A percentile compares a stretch with the other conserved stretches of the same genome.
These are phyloP conservation scores for Protomyces gravidus DNA, from an alignment of 1,139 yeast species.

Conservation along the genomic window DNA sequence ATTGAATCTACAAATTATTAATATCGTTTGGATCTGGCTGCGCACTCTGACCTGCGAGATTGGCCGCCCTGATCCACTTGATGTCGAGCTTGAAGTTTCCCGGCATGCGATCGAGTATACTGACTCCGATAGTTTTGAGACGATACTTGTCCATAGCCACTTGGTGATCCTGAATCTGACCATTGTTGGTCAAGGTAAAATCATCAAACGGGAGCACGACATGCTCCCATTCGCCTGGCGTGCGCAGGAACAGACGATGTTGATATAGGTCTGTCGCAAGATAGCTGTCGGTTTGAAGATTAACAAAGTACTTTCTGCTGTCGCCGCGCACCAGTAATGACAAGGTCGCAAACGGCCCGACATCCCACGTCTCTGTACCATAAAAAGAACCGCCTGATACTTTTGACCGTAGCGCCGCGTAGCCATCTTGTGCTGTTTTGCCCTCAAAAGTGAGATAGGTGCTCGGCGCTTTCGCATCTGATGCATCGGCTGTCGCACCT, in stretches of 20 bases:
- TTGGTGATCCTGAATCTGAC: slow-evolving; percentile 65
- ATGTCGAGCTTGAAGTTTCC: slow-evolving; percentile 70
- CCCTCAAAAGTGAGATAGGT: slow-evolving; percentile 10
- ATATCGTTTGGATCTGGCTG: background rate
- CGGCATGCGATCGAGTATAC: slow-evolving; percentile 70
- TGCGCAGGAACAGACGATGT: slow-evolving; percentile 61
- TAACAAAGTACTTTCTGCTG: slow-evolving; percentile 68
- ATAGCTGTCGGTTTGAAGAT: slow-evolving; percentile 62
- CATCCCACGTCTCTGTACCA: slow-evolving; percentile 49
- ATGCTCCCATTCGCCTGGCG: slow-evolving; percentile 71
- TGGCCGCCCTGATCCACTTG: slow-evolving; percentile 62
- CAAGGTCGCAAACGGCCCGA: slow-evolving; percentile 57
- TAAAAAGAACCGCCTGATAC: slow-evolving; percentile 45
- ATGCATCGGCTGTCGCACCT: background rate
- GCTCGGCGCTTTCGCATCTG: background rate
- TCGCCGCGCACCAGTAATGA: slow-evolving; percentile 72
- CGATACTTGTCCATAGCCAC: slow-evolving; percentile 58
- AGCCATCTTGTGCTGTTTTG: slow-evolving; percentile 47
- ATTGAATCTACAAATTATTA: background rate
- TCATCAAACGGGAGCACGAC: slow-evolving; percentile 48
- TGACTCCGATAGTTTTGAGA: slow-evolving; percentile 71
- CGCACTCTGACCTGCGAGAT: background rate
- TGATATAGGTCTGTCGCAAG: slow-evolving; percentile 77
- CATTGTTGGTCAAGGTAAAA: slow-evolving; percentile 79
- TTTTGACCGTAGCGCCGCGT: slow-evolving; percentile 79